phyloP scores from a whole-genome alignment of 495 filamentous ascomycete species.

The Aspergillus heteromorphus region DNA sequence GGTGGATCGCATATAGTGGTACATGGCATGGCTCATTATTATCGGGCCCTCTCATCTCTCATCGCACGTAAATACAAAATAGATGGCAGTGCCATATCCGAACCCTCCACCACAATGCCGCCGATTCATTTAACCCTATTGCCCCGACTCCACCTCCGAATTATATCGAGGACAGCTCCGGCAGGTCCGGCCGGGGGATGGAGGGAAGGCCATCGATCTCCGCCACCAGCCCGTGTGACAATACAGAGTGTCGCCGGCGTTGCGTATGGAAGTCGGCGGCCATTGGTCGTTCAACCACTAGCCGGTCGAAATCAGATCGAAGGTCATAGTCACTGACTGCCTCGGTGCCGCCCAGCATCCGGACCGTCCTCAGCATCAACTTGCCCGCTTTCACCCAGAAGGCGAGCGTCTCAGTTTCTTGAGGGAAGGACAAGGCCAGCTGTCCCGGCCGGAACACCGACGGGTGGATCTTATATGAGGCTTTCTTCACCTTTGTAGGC shows the following conservation, averaged over 20 bases:
- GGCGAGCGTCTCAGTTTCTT: constrained; percentile 16
- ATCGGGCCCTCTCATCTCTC: neutral
- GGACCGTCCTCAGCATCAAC: constrained; percentile 17
- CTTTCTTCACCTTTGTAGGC: constrained; percentile 15
- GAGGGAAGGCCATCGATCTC: constrained; percentile 11
- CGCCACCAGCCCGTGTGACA: constrained; percentile 11
- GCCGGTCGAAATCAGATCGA: constrained; percentile 20
- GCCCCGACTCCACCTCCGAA: neutral
- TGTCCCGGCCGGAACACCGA: constrained; percentile 19
- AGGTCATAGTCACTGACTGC: constrained; percentile 19
- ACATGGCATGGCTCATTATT: neutral
- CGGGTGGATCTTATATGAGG: constrained; percentile 17
- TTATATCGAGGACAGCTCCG: constrained; percentile 15
- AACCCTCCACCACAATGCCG: neutral
- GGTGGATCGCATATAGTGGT: too few relatives aligned
- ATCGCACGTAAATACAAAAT: neutral
- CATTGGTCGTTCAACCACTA: constrained; percentile 12
- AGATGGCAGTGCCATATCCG: neutral
- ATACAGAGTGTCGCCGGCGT: constrained; percentile 10
- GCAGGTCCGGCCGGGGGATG: constrained; percentile 12
- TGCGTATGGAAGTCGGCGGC: constrained; percentile 9
- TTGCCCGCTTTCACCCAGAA: constrained; percentile 23
- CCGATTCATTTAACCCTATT: neutral
- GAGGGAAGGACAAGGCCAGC: constrained; percentile 17
- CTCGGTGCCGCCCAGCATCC: constrained; percentile 12